Percentiles rank a stretch among this genome's conserved stretches.
phyloP scores from a whole-genome alignment of 371 early-diverging fungal species.

The Rhizopus microsporus region DNA sequence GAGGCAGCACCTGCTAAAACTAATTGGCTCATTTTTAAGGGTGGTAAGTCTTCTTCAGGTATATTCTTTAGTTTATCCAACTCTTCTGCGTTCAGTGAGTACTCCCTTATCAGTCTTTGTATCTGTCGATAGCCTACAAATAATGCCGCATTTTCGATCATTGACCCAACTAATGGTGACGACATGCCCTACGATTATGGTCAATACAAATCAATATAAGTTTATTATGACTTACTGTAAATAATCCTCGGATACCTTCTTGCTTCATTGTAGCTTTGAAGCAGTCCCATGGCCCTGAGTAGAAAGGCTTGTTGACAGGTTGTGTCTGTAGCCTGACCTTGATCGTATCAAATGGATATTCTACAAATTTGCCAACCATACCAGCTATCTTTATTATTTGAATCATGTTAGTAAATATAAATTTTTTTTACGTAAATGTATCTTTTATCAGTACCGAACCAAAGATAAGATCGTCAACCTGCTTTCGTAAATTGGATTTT shows the following conservation, averaged over 20 bases:
- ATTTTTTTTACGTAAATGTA: background rate
- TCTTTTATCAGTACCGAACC: constrained; percentile 28
- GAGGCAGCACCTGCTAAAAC: constrained; percentile 83
- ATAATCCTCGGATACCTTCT: constrained; percentile 81
- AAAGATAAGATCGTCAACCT: constrained; percentile 34
- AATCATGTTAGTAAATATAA: background rate
- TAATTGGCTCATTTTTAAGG: constrained; percentile 65
- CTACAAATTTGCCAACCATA: constrained; percentile 89
- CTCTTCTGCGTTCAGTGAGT: constrained; percentile 21
- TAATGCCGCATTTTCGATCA: constrained; percentile 92
- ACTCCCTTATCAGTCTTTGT: constrained; percentile 66
- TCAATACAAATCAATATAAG: background rate
- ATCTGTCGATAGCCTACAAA: constrained; percentile 88
- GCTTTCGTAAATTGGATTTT: constrained; percentile 23
- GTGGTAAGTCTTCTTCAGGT: constrained; percentile 26
- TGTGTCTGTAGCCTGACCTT: constrained; percentile 94
- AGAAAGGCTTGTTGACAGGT: constrained; percentile 68
- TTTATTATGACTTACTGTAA: constrained; percentile 56
- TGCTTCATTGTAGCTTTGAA: constrained; percentile 65
- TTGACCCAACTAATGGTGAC: constrained; percentile 90
- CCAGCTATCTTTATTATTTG: constrained; percentile 67
- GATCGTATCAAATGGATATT: constrained; percentile 97
- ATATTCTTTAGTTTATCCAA: constrained; percentile 13
- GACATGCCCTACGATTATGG: constrained; percentile 73
- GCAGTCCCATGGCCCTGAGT: constrained; percentile 86